Evolutionary conservation across 129 eudicot genomes (phyloP).

Genomic region (Smallanthus sonchifolius): DNA sequence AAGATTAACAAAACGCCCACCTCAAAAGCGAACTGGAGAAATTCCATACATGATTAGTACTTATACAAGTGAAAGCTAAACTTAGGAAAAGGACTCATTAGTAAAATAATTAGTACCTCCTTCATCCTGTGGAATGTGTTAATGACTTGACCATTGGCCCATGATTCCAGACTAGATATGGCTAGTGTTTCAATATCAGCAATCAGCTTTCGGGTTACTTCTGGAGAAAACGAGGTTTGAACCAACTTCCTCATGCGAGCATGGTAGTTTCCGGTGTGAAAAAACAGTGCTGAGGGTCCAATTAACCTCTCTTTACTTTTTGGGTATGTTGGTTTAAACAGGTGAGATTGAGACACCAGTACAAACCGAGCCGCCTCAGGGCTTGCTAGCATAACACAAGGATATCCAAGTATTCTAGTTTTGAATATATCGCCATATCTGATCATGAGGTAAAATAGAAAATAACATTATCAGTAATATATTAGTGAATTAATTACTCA

Average conservation of each 20-base stretch:
- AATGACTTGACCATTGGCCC: constrained; percentile 40
- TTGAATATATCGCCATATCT: constrained; percentile 85
- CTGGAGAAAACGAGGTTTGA: constrained; percentile 56
- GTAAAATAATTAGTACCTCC: constrained; percentile 36
- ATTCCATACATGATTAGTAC: constrained; percentile 2
- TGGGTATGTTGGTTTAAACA: constrained; percentile 83
- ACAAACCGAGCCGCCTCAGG: constrained; percentile 84
- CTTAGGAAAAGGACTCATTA: neutral
- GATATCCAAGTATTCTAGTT: constrained; percentile 72
- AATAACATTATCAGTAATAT: neutral
- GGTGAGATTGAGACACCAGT: constrained; percentile 50
- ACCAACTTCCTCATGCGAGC: constrained; percentile 60
- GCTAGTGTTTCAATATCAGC: constrained; percentile 52
- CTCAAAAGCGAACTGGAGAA: constrained; percentile 66
- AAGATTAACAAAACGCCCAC: constrained; percentile 76
- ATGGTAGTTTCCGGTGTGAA: constrained; percentile 75
- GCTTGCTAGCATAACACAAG: constrained; percentile 81
- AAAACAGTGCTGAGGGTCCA: constrained; percentile 78
- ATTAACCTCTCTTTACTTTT: constrained; percentile 74
- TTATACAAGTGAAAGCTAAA: neutral
- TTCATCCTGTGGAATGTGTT: constrained; percentile 64
- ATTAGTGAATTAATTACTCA: neutral
- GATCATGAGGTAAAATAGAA: neutral
- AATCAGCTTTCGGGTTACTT: constrained; percentile 43
- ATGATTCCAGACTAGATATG: constrained; percentile 51